A percentile compares a stretch with the other conserved stretches of the same genome.
These are phyloP conservation scores for Phaseolus coccineus DNA, from an alignment of 331 rosid genomes.

Conservation along the genomic window DNA sequence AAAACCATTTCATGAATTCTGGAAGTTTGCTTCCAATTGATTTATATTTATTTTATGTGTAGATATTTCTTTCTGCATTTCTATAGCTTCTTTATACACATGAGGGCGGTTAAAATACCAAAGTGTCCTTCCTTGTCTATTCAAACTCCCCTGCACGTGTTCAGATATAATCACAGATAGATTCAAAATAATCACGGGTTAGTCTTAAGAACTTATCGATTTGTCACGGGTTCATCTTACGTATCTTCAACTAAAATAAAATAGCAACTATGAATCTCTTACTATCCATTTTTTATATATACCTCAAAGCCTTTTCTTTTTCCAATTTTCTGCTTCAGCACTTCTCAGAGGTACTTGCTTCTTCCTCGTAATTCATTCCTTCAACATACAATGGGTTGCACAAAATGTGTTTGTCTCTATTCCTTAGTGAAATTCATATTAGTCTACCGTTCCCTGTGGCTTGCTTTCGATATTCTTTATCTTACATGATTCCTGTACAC, in stretches of 20 bases:
- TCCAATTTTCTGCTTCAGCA: background rate
- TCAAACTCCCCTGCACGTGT: no score
- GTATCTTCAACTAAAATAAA: background rate
- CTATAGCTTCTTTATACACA: no score
- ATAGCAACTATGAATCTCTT: background rate
- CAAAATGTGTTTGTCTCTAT: background rate
- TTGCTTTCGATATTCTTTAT: background rate
- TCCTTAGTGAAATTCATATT: background rate
- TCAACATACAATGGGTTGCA: background rate
- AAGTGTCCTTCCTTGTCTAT: no score
- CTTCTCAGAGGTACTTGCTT: background rate
- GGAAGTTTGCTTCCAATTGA: no score
- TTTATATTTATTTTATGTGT: no score
- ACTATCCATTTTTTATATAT: background rate
- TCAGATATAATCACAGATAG: slow-evolving; percentile 25
- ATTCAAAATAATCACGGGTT: slow-evolving; percentile 53
- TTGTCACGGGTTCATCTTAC: slow-evolving; percentile 47
- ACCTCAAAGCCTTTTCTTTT: background rate
- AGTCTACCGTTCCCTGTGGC: background rate
- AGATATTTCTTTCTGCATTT: no score
- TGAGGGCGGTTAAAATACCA: no score
- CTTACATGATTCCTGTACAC: background rate
- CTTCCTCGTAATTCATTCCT: background rate
- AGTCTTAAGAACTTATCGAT: background rate
- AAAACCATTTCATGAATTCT: no score